phyloP scores from a whole-genome alignment of 257 asterid species.

The Capsicum pubescens region DNA sequence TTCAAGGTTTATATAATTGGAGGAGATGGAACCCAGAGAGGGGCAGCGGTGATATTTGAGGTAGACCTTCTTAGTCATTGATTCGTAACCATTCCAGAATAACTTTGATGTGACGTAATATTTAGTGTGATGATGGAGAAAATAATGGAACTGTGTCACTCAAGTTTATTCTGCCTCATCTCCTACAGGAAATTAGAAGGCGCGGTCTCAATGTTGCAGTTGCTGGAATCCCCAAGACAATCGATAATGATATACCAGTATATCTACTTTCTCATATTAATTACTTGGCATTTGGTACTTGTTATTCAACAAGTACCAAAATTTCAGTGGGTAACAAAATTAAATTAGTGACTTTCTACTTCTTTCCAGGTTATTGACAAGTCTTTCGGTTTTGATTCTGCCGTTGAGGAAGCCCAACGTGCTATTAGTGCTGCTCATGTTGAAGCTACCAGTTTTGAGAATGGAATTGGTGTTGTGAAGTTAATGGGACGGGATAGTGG shows the following conservation, averaged over 20 bases:
- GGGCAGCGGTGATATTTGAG: constrained; percentile 90
- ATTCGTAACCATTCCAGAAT: neutral
- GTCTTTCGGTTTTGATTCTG: constrained; percentile 93
- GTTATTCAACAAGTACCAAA: neutral
- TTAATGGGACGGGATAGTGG: constrained; percentile 93
- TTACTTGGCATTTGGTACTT: neutral
- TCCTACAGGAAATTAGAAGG: constrained; percentile 70
- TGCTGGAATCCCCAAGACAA: constrained; percentile 88
- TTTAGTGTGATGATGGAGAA: neutral
- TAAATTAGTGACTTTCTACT: constrained; percentile 19
- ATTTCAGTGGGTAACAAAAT: neutral
- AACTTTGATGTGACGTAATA: neutral
- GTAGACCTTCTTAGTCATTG: constrained; percentile 41
- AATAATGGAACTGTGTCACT: neutral
- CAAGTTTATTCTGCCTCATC: neutral
- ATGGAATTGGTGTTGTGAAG: constrained; percentile 91
- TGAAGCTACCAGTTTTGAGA: constrained; percentile 91
- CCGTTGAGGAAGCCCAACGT: constrained; percentile 98
- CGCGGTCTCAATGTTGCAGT: constrained; percentile 89
- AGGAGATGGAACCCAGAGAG: constrained; percentile 96
- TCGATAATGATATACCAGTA: constrained; percentile 95
- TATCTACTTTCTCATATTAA: constrained; percentile 24
- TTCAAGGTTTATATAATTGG: constrained; percentile 87
- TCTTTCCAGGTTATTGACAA: constrained; percentile 78
- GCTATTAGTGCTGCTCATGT: constrained; percentile 97